Evolutionary conservation across 441 rosid genomes (phyloP).

Genomic region (Adansonia rubrostipa): DNA sequence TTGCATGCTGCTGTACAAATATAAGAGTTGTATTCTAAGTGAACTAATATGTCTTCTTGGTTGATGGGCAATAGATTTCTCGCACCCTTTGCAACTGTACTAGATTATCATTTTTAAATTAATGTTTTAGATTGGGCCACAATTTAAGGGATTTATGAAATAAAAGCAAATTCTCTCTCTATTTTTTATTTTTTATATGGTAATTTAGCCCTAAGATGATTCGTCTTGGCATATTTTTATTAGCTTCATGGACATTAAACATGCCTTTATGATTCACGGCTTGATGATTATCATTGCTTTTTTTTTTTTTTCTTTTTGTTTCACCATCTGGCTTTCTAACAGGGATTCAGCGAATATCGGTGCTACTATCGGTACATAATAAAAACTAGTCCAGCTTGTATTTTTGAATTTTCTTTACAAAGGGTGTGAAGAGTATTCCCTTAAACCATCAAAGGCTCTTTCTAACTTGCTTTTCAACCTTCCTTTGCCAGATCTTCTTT

Average conservation of each 20-base stretch:
- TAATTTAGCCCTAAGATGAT: not conserved
- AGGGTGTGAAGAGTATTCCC: not conserved
- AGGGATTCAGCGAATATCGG: conserved; percentile 56
- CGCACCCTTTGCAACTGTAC: not conserved
- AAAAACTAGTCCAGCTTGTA: not conserved
- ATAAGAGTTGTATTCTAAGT: not conserved
- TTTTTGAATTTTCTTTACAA: not conserved
- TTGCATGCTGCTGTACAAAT: not conserved
- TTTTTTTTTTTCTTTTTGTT: not conserved
- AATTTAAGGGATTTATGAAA: not conserved
- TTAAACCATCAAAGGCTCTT: not conserved
- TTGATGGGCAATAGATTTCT: not conserved
- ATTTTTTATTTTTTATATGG: not conserved
- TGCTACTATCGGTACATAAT: conserved; percentile 45
- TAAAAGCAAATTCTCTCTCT: not conserved
- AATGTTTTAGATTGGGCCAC: not conserved
- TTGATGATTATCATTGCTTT: not conserved
- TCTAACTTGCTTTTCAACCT: not conserved
- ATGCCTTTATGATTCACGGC: not conserved
- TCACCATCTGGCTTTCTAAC: conserved; percentile 28
- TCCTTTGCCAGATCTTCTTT: not conserved
- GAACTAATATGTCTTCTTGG: not conserved
- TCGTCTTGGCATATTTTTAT: not conserved
- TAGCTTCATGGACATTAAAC: not conserved
- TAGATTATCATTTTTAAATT: not conserved